phyloP scores from a whole-genome alignment of 495 filamentous ascomycete species.

The Tuber umbilicatum region DNA sequence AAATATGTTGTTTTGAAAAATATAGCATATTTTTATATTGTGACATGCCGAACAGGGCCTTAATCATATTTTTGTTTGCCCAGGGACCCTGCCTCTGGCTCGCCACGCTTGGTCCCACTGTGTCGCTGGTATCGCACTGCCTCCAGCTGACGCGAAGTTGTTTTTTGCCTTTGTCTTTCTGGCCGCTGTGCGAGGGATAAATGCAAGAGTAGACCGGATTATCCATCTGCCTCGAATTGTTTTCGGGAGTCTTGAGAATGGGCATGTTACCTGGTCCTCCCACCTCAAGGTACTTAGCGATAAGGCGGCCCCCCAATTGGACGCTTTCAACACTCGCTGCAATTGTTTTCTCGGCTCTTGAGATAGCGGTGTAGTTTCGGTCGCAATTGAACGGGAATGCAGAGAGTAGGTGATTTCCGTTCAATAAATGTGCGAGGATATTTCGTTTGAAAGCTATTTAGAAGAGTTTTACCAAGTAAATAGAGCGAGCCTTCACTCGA shows the following conservation, averaged over 20 bases:
- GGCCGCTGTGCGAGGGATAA: background rate
- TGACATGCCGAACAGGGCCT: too few species aligned
- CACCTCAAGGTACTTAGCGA: background rate
- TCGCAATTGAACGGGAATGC: background rate
- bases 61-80: slow-evolving; percentile 65
- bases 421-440: background rate
- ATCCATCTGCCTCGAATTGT: background rate
- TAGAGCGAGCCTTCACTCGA: background rate
- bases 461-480: background rate
- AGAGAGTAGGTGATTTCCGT: background rate
- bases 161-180: slow-evolving; percentile 47
- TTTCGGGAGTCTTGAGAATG: background rate
- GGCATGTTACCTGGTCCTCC: background rate
- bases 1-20: too few species aligned
- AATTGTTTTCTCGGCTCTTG: background rate
- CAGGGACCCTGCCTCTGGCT: slow-evolving; percentile 64
- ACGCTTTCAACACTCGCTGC: background rate
- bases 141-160: slow-evolving; percentile 71
- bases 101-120: slow-evolving; percentile 67
- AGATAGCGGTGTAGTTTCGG: background rate
- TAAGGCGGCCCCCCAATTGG: too few species aligned
- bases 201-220: background rate
- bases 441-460: background rate
- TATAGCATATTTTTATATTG: too few species aligned
- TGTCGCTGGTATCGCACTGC: slow-evolving; percentile 87